Conservation (phyloP, 1,284 basidiomycete species). For the Trametes hirsuta region DNA sequence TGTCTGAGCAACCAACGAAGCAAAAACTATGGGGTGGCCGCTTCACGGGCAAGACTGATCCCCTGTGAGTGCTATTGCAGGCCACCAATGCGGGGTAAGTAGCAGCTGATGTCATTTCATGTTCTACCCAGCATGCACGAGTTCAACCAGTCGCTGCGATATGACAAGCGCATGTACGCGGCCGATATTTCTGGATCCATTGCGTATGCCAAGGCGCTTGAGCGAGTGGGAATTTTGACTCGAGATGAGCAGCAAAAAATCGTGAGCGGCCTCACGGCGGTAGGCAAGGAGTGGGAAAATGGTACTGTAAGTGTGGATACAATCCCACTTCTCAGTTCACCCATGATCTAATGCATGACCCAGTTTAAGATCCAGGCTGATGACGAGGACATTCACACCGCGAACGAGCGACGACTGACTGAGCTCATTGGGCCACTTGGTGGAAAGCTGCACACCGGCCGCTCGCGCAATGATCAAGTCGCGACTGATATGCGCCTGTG, state of each 20-base stretch:
- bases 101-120: background rate
- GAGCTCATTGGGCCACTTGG: constrained; percentile 92
- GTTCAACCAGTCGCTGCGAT: constrained; percentile 94
- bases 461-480: constrained; percentile 97
- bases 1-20: constrained; percentile 68
- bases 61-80: constrained; percentile 58
- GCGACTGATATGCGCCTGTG: constrained; percentile 98
- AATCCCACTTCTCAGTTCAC: background rate
- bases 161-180: constrained; percentile 92
- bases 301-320: constrained; percentile 56
- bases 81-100: background rate
- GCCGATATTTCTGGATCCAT: constrained; percentile 95
- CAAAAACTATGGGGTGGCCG: constrained; percentile 90
- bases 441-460: constrained; percentile 94
- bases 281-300: constrained; percentile 85
- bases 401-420: constrained; percentile 93
- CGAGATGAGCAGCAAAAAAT: constrained; percentile 78
- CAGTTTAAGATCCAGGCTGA: constrained; percentile 78
- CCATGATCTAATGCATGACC: background rate
- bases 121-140: constrained; percentile 78
- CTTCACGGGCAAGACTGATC: constrained; percentile 88
- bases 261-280: constrained; percentile 74
- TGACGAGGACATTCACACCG: constrained; percentile 99
- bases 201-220: constrained; percentile 90
- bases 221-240: constrained; percentile 80